phyloP scores from a whole-genome alignment of 2,329 filamentous ascomycete species.

The Graphilbum ipis-grandicollis region DNA sequence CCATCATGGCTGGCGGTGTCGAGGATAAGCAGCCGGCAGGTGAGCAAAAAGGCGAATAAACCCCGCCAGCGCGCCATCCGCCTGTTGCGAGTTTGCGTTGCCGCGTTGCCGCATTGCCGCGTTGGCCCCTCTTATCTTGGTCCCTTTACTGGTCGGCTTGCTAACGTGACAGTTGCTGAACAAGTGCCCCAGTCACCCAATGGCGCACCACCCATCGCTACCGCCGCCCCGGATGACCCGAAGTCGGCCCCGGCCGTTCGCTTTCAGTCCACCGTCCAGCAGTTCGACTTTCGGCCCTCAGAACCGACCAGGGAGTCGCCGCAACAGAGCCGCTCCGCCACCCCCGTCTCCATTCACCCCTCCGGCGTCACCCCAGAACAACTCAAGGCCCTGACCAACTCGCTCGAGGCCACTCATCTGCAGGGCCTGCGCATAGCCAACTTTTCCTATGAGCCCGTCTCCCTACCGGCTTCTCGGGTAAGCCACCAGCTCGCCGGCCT shows the following conservation, averaged over 20 bases:
- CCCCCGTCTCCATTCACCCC: neutral
- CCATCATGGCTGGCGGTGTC: slow-evolving; percentile 2
- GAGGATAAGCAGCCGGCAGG: slow-evolving; percentile 6
- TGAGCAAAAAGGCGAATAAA: too few species aligned
- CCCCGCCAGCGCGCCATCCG: too few species aligned
- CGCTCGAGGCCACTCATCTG: slow-evolving; percentile 55
- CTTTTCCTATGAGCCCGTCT: slow-evolving; percentile 81
- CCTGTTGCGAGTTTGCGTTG: too few species aligned
- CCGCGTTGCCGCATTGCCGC: too few species aligned
- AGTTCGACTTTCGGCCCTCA: slow-evolving; percentile 32
- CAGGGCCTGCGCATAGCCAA: slow-evolving; percentile 73
- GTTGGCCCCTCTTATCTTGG: too few species aligned
- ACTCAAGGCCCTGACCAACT: slow-evolving; percentile 48
- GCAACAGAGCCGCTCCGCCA: too few species aligned
- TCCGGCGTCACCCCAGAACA: slow-evolving; percentile 38
- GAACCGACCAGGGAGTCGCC: slow-evolving; percentile 3
- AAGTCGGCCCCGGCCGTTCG: slow-evolving; percentile 36
- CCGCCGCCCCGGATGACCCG: slow-evolving; percentile 11
- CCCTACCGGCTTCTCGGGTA: slow-evolving; percentile 70
- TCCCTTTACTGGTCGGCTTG: too few species aligned
- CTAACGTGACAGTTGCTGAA: slow-evolving; percentile 1
- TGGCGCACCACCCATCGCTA: slow-evolving; percentile 3
- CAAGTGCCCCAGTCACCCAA: neutral
- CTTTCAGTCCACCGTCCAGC: slow-evolving; percentile 53
- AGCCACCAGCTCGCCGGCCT: slow-evolving; percentile 18